Evolutionary conservation across 2,329 filamentous ascomycete genomes (phyloP).

Genomic region (Paraphoma chrysanthemicola): DNA sequence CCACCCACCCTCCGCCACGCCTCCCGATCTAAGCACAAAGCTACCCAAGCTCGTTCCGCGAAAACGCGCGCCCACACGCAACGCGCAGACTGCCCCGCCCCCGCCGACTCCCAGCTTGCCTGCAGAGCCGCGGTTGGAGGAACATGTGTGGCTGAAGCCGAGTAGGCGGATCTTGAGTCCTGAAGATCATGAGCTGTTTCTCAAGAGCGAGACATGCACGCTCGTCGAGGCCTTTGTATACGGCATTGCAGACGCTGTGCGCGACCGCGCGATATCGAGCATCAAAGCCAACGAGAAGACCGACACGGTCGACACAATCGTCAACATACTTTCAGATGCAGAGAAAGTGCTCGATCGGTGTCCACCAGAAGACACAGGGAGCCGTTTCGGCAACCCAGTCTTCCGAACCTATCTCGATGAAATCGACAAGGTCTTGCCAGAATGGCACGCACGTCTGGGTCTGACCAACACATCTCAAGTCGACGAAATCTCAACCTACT

Average conservation of each 20-base stretch:
- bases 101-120: slow-evolving; percentile 80
- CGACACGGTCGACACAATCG: slow-evolving; percentile 66
- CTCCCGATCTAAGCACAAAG: slow-evolving; percentile 33
- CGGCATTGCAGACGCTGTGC: slow-evolving; percentile 80
- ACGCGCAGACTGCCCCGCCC: slow-evolving; percentile 58
- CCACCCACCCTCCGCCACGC: not conserved
- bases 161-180: slow-evolving; percentile 81
- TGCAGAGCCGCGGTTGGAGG: slow-evolving; percentile 67
- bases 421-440: slow-evolving; percentile 53
- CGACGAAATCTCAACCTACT: slow-evolving; percentile 78
- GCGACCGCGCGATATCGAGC: slow-evolving; percentile 70
- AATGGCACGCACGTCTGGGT: slow-evolving; percentile 71
- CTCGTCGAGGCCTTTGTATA: slow-evolving; percentile 88
- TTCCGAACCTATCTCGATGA: slow-evolving; percentile 84
- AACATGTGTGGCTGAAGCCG: slow-evolving; percentile 70
- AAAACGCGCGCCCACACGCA: slow-evolving; percentile 31
- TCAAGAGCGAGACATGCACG: slow-evolving; percentile 75
- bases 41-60: slow-evolving; percentile 47
- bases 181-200: slow-evolving; percentile 81
- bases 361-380: slow-evolving; percentile 87
- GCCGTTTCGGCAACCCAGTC: slow-evolving; percentile 91
- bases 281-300: slow-evolving; percentile 67
- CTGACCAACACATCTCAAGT: slow-evolving; percentile 62
- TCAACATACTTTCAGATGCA: slow-evolving; percentile 73
- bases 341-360: slow-evolving; percentile 70